phyloP scores from a whole-genome alignment of 441 rosid species.

The Metrosideros polymorpha region DNA sequence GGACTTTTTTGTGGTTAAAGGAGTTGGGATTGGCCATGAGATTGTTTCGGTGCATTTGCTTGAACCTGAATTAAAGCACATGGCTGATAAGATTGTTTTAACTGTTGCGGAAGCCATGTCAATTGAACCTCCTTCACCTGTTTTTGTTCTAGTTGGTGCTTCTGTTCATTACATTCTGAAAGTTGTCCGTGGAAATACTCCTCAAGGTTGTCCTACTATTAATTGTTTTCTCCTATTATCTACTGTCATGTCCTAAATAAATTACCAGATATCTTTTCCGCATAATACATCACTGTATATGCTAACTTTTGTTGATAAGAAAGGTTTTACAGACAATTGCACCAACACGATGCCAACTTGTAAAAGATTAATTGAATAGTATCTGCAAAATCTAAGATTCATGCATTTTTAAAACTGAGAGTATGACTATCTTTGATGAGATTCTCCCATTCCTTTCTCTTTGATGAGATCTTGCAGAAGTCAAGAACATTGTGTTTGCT shows the following conservation, averaged over 20 bases:
- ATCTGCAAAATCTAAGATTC: neutral
- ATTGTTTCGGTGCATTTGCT: slow-evolving; percentile 72
- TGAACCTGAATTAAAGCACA: slow-evolving; percentile 58
- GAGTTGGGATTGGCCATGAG: slow-evolving; percentile 82
- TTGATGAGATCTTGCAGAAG: neutral
- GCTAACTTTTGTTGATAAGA: neutral
- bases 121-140: slow-evolving; percentile 87
- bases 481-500: neutral
- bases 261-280: neutral
- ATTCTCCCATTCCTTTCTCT: neutral
- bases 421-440: neutral
- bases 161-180: slow-evolving; percentile 56
- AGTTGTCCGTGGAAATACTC: slow-evolving; percentile 70
- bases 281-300: neutral
- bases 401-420: neutral
- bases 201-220: slow-evolving; percentile 47
- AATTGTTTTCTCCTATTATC: neutral
- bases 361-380: neutral
- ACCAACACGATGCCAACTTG: neutral
- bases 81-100: slow-evolving; percentile 66
- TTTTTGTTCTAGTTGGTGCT: slow-evolving; percentile 79
- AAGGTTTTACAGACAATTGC: neutral
- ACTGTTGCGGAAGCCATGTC: slow-evolving; percentile 99
- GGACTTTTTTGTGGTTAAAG: slow-evolving; percentile 83
- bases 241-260: neutral